Conservation (phyloP, 2,329 filamentous ascomycete genomes). For the Microascus cirrosus region DNA sequence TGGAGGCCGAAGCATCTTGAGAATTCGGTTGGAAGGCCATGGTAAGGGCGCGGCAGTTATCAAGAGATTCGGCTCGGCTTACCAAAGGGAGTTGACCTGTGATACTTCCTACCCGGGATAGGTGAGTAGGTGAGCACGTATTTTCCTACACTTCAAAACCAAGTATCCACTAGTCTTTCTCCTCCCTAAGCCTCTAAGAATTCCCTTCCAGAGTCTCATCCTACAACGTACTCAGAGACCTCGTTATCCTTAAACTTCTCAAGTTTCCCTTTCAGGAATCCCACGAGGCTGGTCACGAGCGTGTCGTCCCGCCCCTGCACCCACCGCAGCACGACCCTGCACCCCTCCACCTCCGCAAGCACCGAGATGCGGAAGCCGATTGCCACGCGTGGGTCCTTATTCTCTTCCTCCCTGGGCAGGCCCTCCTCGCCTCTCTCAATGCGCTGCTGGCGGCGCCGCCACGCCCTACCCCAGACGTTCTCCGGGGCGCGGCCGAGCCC, state of each 20-base stretch:
- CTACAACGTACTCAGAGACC: neutral
- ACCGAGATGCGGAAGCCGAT: constrained; percentile 8
- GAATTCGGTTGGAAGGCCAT: no score
- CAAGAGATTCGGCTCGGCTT: no score
- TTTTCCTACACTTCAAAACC: no score
- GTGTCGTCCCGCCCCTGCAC: constrained; percentile 61
- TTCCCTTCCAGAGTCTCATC: neutral
- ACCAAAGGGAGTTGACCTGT: no score
- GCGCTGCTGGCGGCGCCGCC: constrained; percentile 35
- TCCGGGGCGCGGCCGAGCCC: constrained; percentile 54
- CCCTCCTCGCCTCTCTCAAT: neutral
- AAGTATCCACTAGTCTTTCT: no score
- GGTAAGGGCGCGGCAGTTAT: no score
- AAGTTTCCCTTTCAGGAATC: constrained; percentile 48
- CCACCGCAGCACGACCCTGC: constrained; percentile 35
- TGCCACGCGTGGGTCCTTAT: constrained; percentile 1
- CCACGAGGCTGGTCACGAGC: constrained; percentile 79
- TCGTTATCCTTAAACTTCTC: neutral
- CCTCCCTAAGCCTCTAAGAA: neutral
- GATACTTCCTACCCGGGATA: no score
- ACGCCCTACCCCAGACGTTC: constrained; percentile 71
- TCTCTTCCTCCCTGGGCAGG: constrained; percentile 12
- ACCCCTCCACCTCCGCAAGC: neutral
- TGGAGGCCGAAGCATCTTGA: no score
- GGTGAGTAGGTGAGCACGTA: no score